Base-by-base conservation (phyloP, 2,329 filamentous ascomycete genomes). In the Exophiala xenobiotica region DNA sequence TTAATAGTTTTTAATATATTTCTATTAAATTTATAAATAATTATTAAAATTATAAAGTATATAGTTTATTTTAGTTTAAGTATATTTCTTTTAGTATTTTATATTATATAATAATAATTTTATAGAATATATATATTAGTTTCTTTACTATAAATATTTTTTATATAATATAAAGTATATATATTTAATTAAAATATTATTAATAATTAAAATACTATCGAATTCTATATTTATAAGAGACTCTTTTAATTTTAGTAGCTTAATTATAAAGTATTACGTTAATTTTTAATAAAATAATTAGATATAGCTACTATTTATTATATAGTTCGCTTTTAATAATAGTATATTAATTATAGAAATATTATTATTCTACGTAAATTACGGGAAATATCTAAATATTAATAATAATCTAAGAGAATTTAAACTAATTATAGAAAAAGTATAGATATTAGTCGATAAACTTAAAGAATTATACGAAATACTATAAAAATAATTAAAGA, bases 231-330 rank as follows among this genome's bases (percentile, higher is more conserved):
- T 6, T 2, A 26, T 49, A 1, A 49, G 12, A 1, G 37, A 23
- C 22, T 49, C 37, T 5, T 14, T 49, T 12, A n/a, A 49, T 14
- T 42, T 49, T 31, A 33, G 35, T 49, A 49, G 18, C 9, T 49
- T 42, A 12, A 24, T 35, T 16, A 49, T 49, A 35, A 49, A 49
- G 19, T 41, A 8, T 11, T 27, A 27, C 12, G 16, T 12, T 4
- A 40, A 6, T 38, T 6, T 14, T 8, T 41, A 11, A 11, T 22
- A 41, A 4, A 20, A 8, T 27, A 6, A 6, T 27, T 27, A 56
- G 58, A 26, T 61, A 23, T n/a, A 20, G 22, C 24, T 57, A 49
- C 16, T 63, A 31, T 46, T 63, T 51, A 38, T 52, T n/a, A 33
- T 35, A 29, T 24, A 52, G 22, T 37, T 53, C 22, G 33, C 22